Percentiles rank a stretch among this genome's conserved stretches.
These are phyloP conservation scores for Phytophthora podocarpi DNA, from an alignment of 352 stramenopile genomes.

Conservation along the genomic window DNA sequence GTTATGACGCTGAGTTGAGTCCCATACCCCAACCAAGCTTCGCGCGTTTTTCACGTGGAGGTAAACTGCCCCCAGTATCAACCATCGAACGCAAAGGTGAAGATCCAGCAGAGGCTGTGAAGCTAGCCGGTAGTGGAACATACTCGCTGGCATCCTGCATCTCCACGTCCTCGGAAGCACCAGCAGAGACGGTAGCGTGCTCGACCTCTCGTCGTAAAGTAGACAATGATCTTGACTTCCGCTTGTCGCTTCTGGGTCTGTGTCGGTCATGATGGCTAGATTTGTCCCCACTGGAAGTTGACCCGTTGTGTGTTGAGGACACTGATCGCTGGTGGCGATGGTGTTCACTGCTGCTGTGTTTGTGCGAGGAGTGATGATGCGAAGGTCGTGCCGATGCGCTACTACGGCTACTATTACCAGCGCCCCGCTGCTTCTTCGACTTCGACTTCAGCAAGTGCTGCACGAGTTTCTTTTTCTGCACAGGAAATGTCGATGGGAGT, in stretches of 20 bases:
- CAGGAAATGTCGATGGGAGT: constrained; percentile 53
- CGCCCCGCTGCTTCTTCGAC: constrained; percentile 39
- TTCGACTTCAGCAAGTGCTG: constrained; percentile 58
- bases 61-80: constrained; percentile 15
- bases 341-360: constrained; percentile 28
- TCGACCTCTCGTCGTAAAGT: constrained; percentile 24
- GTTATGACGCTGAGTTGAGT: constrained; percentile 43
- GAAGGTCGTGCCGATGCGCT: constrained; percentile 18
- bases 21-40: constrained; percentile 88
- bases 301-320: constrained; percentile 22
- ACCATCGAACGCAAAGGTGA: constrained; percentile 2
- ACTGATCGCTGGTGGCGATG: constrained; percentile 33
- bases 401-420: constrained; percentile 11
- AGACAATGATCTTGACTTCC: constrained; percentile 32
- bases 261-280: constrained; percentile 28
- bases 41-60: constrained; percentile 49
- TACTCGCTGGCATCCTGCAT: constrained; percentile 46
- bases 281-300: constrained; percentile 22
- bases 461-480: constrained; percentile 66
- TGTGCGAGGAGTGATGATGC: constrained; percentile 26
- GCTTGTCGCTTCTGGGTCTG: constrained; percentile 32
- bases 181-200: background rate
- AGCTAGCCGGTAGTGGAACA: constrained; percentile 58
- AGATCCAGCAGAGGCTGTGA: constrained; percentile 35
- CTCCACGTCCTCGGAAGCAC: constrained; percentile 24